Conservation (phyloP, 2,329 filamentous ascomycete genomes). For the Colletotrichum musae region DNA sequence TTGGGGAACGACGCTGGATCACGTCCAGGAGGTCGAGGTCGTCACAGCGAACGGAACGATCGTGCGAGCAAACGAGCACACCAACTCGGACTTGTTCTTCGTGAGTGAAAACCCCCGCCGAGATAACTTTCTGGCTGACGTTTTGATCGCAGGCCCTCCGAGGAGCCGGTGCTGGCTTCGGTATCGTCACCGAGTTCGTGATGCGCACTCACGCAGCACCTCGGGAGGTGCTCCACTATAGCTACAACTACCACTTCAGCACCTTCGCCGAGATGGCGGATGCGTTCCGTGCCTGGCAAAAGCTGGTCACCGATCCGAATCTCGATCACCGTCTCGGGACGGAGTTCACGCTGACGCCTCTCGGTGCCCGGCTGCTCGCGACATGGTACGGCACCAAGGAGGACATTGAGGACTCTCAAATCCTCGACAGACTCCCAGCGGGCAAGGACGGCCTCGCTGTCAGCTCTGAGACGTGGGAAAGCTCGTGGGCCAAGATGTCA, state of each 20-base stretch:
- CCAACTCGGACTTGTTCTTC: slow-evolving; percentile 49
- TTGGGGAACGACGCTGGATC: slow-evolving; percentile 70
- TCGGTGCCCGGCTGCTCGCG: slow-evolving; percentile 64
- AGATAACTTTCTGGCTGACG: not conserved
- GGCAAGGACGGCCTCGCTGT: slow-evolving; percentile 57
- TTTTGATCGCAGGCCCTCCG: slow-evolving; percentile 42
- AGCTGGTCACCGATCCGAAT: slow-evolving; percentile 60
- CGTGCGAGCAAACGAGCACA: slow-evolving; percentile 37
- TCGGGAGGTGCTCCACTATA: slow-evolving; percentile 63
- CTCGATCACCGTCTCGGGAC: slow-evolving; percentile 66
- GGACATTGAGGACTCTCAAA: slow-evolving; percentile 62
- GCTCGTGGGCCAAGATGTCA: slow-evolving; percentile 60
- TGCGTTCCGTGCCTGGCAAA: slow-evolving; percentile 66
- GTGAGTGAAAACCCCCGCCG: not conserved
- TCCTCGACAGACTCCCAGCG: slow-evolving; percentile 56
- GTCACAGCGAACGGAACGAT: slow-evolving; percentile 48
- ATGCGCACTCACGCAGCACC: slow-evolving; percentile 56
- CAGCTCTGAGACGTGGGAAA: slow-evolving; percentile 66
- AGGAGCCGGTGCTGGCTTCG: slow-evolving; percentile 56
- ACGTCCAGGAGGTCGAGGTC: slow-evolving; percentile 60
- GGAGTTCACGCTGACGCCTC: slow-evolving; percentile 62
- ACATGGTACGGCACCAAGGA: slow-evolving; percentile 67
- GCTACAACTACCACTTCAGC: slow-evolving; percentile 61
- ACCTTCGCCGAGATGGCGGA: slow-evolving; percentile 58
- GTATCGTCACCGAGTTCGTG: slow-evolving; percentile 49